These are phyloP conservation scores for Lyophyllum semitale DNA, from an alignment of 768 basidiomycete species.

Conservation along the genomic window DNA sequence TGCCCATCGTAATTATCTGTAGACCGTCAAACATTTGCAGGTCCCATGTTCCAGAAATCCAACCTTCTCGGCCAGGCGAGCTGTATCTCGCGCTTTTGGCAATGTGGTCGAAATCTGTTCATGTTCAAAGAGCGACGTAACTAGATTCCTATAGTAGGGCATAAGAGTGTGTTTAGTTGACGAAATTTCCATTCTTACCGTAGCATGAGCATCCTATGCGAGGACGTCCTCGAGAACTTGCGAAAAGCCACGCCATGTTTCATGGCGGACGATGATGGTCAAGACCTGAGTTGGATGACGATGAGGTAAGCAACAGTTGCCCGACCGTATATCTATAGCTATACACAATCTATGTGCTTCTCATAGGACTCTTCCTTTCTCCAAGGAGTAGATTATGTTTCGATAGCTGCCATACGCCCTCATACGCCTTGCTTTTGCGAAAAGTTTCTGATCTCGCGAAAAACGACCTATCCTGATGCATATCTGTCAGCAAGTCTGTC, in stretches of 20 bases:
- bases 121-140: conserved; percentile 92
- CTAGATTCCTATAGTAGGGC: conserved; percentile 70
- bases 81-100: conserved; percentile 91
- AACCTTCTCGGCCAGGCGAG: conserved; percentile 92
- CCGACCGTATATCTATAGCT: not conserved
- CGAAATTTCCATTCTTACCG: conserved; percentile 49
- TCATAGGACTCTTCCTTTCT: not conserved
- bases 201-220: conserved; percentile 92
- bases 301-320: conserved; percentile 13
- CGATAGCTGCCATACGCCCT: not conserved
- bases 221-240: conserved; percentile 88
- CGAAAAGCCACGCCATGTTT: conserved; percentile 94
- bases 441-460: not conserved
- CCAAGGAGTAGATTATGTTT: not conserved
- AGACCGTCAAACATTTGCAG: conserved; percentile 3
- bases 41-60: not conserved
- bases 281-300: conserved; percentile 3
- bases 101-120: conserved; percentile 95
- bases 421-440: not conserved
- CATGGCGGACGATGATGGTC: conserved; percentile 45
- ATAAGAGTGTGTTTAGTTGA: not conserved
- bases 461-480: too few species aligned
- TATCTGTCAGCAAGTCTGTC: too few species aligned
- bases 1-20: conserved; percentile 91
- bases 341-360: not conserved